phyloP scores from a whole-genome alignment of 2,329 filamentous ascomycete genomes.

The Aspergillus neotritici region DNA sequence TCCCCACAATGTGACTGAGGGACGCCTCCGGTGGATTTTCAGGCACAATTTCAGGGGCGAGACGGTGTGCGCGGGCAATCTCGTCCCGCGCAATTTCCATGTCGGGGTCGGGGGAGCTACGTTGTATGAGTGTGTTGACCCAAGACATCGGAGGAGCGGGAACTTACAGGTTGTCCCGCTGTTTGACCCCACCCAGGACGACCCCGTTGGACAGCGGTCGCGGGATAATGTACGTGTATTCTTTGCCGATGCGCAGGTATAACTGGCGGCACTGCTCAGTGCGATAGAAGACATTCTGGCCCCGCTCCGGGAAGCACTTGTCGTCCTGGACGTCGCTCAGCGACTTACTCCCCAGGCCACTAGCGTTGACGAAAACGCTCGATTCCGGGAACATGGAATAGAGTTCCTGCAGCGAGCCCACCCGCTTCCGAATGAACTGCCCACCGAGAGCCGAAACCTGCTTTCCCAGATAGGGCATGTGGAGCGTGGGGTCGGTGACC shows the following conservation, averaged over 20 bases:
- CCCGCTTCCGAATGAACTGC: conserved; percentile 29
- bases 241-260: conserved; percentile 33
- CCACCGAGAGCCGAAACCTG: conserved; percentile 29
- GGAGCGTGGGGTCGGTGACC: conserved; percentile 34
- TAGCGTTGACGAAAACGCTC: conserved; percentile 35
- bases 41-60: conserved; percentile 34
- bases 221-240: conserved; percentile 38
- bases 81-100: conserved; percentile 34
- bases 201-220: conserved; percentile 30
- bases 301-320: conserved; percentile 32
- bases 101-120: conserved; percentile 32
- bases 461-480: conserved; percentile 32
- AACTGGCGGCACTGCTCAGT: conserved; percentile 27
- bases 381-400: conserved; percentile 34
- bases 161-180: conserved; percentile 28
- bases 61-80: conserved; percentile 33
- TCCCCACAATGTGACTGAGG: conserved; percentile 33
- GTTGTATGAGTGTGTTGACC: neutral
- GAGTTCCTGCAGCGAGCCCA: conserved; percentile 29
- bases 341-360: conserved; percentile 31
- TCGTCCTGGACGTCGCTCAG: conserved; percentile 32
- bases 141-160: too few relatives aligned
- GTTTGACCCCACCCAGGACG: conserved; percentile 33
- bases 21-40: conserved; percentile 23
- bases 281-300: conserved; percentile 34